phyloP scores from a whole-genome alignment of 345 rosid species.

The Ceriops tagal region DNA sequence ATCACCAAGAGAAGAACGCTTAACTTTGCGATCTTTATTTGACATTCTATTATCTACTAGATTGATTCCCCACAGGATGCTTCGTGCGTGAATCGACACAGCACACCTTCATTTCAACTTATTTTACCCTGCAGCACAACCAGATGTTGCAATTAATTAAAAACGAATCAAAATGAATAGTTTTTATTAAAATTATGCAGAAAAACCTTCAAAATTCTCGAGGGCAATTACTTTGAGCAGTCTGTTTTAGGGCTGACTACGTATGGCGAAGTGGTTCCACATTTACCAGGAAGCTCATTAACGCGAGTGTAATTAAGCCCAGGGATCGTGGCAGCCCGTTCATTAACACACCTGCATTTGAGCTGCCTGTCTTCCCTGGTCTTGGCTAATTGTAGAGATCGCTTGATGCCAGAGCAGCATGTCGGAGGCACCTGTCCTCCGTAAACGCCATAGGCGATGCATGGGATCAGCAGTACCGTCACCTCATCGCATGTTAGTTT shows the following conservation, averaged over 20 bases:
- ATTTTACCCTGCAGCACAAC: too few relatives aligned
- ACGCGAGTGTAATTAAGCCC: conserved; percentile 17
- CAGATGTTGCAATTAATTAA: too few relatives aligned
- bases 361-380: conserved; percentile 25
- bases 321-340: conserved; percentile 32
- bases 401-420: conserved; percentile 32
- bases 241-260: conserved; percentile 16
- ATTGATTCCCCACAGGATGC: too few relatives aligned
- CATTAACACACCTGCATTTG: conserved; percentile 30
- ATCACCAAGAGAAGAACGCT: too few relatives aligned
- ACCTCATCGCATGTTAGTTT: conserved; percentile 31
- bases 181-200: too few relatives aligned
- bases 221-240: conserved; percentile 18
- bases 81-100: too few relatives aligned
- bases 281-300: conserved; percentile 16
- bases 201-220: background rate
- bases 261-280: conserved; percentile 13
- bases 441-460: conserved; percentile 26
- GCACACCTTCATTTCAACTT: too few relatives aligned
- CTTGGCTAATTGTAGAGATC: conserved; percentile 15
- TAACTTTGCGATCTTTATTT: too few relatives aligned
- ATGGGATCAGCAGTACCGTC: conserved; percentile 25
- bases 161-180: too few relatives aligned
- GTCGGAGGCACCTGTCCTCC: conserved; percentile 25
- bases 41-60: too few relatives aligned